These are phyloP conservation scores for Wilcoxina mikolae DNA, from an alignment of 495 filamentous ascomycete species.

Conservation along the genomic window DNA sequence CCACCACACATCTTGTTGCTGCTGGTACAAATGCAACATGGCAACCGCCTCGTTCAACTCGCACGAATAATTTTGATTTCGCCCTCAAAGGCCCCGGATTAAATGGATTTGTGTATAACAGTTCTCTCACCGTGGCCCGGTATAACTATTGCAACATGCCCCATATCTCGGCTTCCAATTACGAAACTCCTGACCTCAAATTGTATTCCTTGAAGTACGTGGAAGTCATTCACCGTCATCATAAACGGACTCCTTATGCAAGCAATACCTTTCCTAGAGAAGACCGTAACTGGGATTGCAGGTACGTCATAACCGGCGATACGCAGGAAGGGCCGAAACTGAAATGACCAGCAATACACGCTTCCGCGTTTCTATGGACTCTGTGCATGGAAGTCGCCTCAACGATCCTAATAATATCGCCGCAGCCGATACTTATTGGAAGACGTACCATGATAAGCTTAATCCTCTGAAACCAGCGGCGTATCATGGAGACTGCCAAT, in stretches of 20 bases:
- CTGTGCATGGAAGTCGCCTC: conserved; percentile 29
- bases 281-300: conserved; percentile 49
- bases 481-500: conserved; percentile 51
- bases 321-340: too few species aligned
- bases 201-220: conserved; percentile 49
- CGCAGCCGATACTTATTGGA: conserved; percentile 44
- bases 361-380: conserved; percentile 15
- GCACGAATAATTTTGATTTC: conserved; percentile 41
- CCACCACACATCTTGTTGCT: too few species aligned
- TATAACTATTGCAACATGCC: conserved; percentile 73
- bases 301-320: too few species aligned
- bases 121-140: conserved; percentile 38
- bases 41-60: conserved; percentile 42
- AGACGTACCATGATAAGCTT: conserved; percentile 36
- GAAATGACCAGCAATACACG: not conserved
- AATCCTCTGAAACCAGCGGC: conserved; percentile 47
- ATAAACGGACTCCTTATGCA: conserved; percentile 58
- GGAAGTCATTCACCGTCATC: conserved; percentile 57
- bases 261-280: conserved; percentile 53
- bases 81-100: conserved; percentile 40
- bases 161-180: conserved; percentile 46
- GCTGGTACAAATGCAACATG: too few species aligned
- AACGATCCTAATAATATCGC: too few species aligned
- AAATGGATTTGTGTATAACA: conserved; percentile 51
- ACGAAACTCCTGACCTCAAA: conserved; percentile 32